Base-by-base conservation (phyloP, 2,329 filamentous ascomycete species). In the Aspergillus viridinutans region DNA sequence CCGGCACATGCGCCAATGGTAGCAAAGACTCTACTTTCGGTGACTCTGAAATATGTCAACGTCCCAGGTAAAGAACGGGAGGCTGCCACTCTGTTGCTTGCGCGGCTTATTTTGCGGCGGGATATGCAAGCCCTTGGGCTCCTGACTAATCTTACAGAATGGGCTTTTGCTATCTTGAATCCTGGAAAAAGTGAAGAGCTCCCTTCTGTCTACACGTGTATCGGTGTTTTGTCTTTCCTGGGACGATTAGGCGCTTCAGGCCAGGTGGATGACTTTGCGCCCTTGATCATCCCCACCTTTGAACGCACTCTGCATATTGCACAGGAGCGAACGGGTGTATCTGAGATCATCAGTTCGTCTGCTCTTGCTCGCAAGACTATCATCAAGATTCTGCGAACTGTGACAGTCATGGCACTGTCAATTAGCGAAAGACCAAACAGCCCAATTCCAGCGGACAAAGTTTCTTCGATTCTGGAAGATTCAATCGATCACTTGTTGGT, bases 71-170 rank as follows among this genome's bases (percentile, higher is more conserved):
- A 96, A 66, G 93, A 97, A 69, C 85, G 90, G 56, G 90, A 94
- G 73, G 91, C 92, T 9, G 92, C 94, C n/a, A 91, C 88, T 58
- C 81, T 85, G 2, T 80, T 97, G 25, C 80, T 99, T 7, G 90
- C 96, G 20, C 84, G 92, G 49, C 80, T 97, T 49, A 85, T 87
- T n/a, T 85, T 92, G 70, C 85, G 94, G 17, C 85, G 85, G 49
- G 94, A 99, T 71, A 96, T 97, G 90, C 90, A 93, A 73, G 78
- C 83, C 52, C 76, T 92, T 9, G 86, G 88, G 0, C 77, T 97
- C 3, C 78, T 94, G 35, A 75, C 85, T 49, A 80, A 82, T 2
- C 78, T 96, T 9, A 81, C 91, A 2, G 71, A 82, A 32, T 95
- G 90, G 90, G 85, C 89, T 1, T 74, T 94, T 40, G 77, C 75